Conservation (phyloP, 768 basidiomycete species). For the Cystofilobasidium ferigula region DNA sequence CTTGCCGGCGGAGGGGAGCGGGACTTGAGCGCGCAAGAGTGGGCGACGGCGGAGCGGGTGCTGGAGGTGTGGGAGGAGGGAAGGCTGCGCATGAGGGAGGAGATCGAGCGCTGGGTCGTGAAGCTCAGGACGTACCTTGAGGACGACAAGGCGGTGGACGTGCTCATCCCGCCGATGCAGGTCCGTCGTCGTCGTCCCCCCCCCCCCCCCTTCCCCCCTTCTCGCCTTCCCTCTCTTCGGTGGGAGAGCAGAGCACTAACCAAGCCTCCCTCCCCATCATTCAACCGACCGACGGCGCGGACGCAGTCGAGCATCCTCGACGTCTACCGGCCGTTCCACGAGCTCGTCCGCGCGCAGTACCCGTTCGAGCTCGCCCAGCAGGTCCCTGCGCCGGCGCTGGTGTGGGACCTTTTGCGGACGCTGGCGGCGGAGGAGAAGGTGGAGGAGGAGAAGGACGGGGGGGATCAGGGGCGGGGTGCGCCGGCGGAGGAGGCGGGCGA, state of each 20-base stretch:
- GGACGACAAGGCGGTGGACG: constrained; percentile 62
- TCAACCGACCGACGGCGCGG: too few species aligned
- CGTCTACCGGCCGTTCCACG: constrained; percentile 62
- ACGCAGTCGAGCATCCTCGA: constrained; percentile 59
- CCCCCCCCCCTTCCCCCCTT: background rate
- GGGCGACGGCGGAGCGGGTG: constrained; percentile 48
- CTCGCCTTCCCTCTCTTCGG: too few species aligned
- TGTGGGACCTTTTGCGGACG: constrained; percentile 18
- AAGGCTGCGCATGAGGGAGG: constrained; percentile 42
- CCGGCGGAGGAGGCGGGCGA: too few species aligned
- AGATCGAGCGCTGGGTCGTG: constrained; percentile 44
- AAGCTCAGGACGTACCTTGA: constrained; percentile 67
- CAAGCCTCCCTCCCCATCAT: background rate
- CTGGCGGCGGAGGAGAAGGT: background rate
- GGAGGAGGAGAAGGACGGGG: too few species aligned
- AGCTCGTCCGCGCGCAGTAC: constrained; percentile 47
- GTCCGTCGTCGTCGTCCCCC: constrained; percentile 29
- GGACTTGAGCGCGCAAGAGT: constrained; percentile 41
- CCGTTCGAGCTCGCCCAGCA: constrained; percentile 28
- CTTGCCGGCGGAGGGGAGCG: constrained; percentile 28
- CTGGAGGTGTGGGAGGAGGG: constrained; percentile 50
- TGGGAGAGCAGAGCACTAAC: too few species aligned
- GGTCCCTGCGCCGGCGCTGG: constrained; percentile 5
- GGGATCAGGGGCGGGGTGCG: too few species aligned
- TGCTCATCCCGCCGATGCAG: constrained; percentile 61